Evolutionary conservation across 2,329 filamentous ascomycete genomes (phyloP).

Genomic region (Hypoxylon sp.): DNA sequence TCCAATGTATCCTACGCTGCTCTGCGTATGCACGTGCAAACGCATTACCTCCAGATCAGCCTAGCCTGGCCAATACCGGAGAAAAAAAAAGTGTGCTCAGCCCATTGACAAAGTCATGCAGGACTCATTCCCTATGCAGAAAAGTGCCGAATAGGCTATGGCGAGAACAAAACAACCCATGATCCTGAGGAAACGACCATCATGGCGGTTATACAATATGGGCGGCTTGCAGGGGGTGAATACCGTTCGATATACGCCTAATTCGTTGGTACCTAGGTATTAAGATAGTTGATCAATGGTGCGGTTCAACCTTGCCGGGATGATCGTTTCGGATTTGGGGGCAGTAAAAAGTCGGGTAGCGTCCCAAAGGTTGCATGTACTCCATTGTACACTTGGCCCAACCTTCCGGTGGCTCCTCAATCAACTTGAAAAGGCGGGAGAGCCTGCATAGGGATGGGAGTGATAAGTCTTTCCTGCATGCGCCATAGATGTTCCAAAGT

Average conservation of each 20-base stretch:
- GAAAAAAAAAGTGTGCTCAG: constrained; percentile 36
- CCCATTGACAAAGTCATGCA: constrained; percentile 32
- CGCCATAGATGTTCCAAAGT: constrained; percentile 33
- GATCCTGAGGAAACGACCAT: constrained; percentile 15
- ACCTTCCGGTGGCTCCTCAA: constrained; percentile 20
- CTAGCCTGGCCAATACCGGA: constrained; percentile 42
- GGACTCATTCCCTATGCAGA: constrained; percentile 28
- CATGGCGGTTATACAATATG: constrained; percentile 27
- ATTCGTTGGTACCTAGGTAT: background rate
- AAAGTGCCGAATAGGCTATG: constrained; percentile 27
- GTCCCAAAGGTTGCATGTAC: constrained; percentile 34
- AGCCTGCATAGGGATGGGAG: constrained; percentile 35
- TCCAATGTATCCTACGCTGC: constrained; percentile 33
- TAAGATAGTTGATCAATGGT: constrained; percentile 31
- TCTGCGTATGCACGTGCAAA: constrained; percentile 41
- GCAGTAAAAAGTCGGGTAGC: constrained; percentile 36
- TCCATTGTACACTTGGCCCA: constrained; percentile 27
- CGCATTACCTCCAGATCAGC: constrained; percentile 42
- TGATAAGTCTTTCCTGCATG: constrained; percentile 38
- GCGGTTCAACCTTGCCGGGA: constrained; percentile 30
- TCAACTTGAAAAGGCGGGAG: constrained; percentile 30
- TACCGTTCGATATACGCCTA: background rate
- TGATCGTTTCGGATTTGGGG: constrained; percentile 38
- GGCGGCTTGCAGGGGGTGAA: constrained; percentile 22
- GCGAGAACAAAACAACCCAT: constrained; percentile 23